Percentiles rank a stretch among this genome's conserved stretches.
These are phyloP conservation scores for Santalum album DNA, from an alignment of 164 flowering plant genomes.

Conservation along the genomic window DNA sequence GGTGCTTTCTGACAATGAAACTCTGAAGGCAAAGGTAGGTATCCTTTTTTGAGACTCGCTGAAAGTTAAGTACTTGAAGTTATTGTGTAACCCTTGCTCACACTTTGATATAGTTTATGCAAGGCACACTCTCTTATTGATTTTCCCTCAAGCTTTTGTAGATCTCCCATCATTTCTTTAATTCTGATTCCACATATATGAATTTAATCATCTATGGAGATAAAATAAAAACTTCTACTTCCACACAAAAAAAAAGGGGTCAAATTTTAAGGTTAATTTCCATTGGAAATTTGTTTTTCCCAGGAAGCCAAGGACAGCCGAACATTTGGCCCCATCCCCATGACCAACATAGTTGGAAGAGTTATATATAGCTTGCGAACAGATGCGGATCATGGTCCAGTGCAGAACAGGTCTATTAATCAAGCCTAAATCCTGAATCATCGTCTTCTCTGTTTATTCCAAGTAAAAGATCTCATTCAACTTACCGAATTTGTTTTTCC, in stretches of 20 bases:
- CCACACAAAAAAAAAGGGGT: neutral
- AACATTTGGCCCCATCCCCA: neutral
- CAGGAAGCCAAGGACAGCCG: slow-evolving; percentile 5
- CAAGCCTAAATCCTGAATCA: neutral
- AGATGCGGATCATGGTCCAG: slow-evolving; percentile 1
- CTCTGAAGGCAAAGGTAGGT: neutral
- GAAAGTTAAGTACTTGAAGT: too few species aligned
- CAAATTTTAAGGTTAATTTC: too few species aligned
- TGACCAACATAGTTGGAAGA: neutral
- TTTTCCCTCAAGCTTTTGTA: too few species aligned
- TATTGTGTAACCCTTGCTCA: too few species aligned
- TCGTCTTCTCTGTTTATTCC: neutral
- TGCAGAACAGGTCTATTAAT: slow-evolving; percentile 1
- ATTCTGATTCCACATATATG: too few species aligned
- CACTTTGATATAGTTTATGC: too few species aligned
- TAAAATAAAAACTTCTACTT: neutral
- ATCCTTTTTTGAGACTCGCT: too few species aligned
- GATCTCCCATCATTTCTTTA: too few species aligned
- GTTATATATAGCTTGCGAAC: slow-evolving; percentile 2
- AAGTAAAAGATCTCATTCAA: too few species aligned
- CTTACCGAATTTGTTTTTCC: neutral
- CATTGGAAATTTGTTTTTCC: neutral
- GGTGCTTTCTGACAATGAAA: neutral
- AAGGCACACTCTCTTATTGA: too few species aligned
- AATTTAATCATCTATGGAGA: too few species aligned